These are phyloP conservation scores for Globisporangium orthogonon DNA, from an alignment of 352 stramenopile genomes.

Conservation along the genomic window DNA sequence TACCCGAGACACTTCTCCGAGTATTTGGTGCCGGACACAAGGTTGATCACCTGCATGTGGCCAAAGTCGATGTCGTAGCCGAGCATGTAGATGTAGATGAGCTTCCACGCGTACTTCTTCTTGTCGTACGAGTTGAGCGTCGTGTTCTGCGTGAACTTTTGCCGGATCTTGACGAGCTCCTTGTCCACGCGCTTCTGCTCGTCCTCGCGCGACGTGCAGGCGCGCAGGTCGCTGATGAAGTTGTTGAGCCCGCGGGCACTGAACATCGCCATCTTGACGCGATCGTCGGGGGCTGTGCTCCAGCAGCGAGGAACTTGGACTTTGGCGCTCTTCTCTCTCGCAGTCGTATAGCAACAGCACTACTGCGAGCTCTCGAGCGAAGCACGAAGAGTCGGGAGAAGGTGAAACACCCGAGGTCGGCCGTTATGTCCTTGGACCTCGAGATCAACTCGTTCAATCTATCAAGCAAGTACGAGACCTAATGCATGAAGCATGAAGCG, in stretches of 20 bases:
- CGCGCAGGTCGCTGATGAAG: slow-evolving; percentile 74
- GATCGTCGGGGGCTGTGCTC: no score
- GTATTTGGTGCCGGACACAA: slow-evolving; percentile 93
- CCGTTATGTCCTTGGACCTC: no score
- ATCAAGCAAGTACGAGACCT: no score
- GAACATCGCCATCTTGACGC: slow-evolving; percentile 86
- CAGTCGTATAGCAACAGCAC: no score
- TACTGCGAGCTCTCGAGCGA: no score
- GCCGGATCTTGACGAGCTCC: slow-evolving; percentile 96
- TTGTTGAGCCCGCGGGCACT: slow-evolving; percentile 75
- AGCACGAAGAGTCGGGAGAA: no score
- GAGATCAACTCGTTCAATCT: no score
- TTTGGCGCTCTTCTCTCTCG: no score
- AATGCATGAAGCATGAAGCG: no score
- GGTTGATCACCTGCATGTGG: slow-evolving; percentile 95
- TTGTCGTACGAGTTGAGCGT: slow-evolving; percentile 93
- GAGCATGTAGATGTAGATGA: slow-evolving; percentile 99
- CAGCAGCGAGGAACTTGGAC: no score
- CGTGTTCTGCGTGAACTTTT: slow-evolving; percentile 92
- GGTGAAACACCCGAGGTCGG: no score
- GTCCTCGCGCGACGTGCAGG: slow-evolving; percentile 85
- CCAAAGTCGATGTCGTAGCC: slow-evolving; percentile 99
- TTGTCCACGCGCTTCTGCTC: slow-evolving; percentile 96
- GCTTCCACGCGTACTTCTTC: slow-evolving; percentile 99
- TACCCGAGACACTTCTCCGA: slow-evolving; percentile 95